Conservation (phyloP, 768 basidiomycete genomes). For the Sutorius australiensis region DNA sequence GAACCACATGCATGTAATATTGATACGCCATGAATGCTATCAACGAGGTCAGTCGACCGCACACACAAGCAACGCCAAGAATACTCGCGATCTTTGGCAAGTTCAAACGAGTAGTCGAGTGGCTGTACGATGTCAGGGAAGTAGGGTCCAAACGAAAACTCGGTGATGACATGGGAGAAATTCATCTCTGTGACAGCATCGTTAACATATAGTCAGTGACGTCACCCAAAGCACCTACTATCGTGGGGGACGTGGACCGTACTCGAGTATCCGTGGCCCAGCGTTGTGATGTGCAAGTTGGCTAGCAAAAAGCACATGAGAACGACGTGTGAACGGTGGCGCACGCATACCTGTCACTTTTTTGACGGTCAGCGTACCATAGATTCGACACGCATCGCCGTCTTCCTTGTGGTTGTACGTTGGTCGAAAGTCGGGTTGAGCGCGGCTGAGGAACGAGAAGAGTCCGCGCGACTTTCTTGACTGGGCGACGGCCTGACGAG, state of each 20-base stretch:
- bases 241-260: constrained; percentile 83
- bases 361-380: constrained; percentile 78
- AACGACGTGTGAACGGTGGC: neutral
- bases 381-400: constrained; percentile 80
- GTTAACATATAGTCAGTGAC: neutral
- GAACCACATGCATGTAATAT: constrained; percentile 94
- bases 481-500: constrained; percentile 64
- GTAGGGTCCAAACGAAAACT: constrained; percentile 95
- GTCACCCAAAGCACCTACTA: constrained; percentile 42
- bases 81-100: constrained; percentile 56
- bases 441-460: constrained; percentile 52
- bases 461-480: constrained; percentile 74
- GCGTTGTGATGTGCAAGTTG: constrained; percentile 90
- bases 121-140: constrained; percentile 96
- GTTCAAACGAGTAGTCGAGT: constrained; percentile 84
- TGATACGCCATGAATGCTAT: constrained; percentile 87
- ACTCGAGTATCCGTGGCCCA: constrained; percentile 92
- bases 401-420: constrained; percentile 68
- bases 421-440: constrained; percentile 53
- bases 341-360: constrained; percentile 71
- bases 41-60: neutral
- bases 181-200: constrained; percentile 73
- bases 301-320: constrained; percentile 37
- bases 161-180: constrained; percentile 91
- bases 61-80: neutral